Percentiles rank a stretch among this genome's conserved stretches.
These are phyloP conservation scores for Neofusicoccum cordaticola DNA, from an alignment of 2,329 filamentous ascomycete genomes.

Conservation along the genomic window DNA sequence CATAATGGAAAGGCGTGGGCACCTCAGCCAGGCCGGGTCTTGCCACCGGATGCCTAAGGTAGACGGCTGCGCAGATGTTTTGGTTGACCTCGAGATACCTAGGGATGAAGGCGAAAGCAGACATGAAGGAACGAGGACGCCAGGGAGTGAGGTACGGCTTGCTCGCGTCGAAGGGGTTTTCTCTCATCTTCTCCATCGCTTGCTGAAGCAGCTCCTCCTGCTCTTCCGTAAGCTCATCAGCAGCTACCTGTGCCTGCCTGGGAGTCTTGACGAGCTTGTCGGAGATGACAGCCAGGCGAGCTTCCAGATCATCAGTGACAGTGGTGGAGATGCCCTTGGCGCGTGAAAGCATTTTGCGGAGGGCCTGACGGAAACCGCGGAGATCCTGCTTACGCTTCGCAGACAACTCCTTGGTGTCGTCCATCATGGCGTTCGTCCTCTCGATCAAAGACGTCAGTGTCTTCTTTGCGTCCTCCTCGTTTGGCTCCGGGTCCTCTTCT, in stretches of 20 bases:
- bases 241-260: slow-evolving; percentile 2
- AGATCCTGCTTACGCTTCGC: slow-evolving; percentile 74
- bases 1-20: slow-evolving; percentile 73
- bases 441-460: slow-evolving; percentile 33
- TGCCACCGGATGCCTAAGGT: slow-evolving; percentile 89
- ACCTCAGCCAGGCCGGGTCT: slow-evolving; percentile 70
- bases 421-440: slow-evolving; percentile 61
- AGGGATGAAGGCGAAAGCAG: slow-evolving; percentile 90
- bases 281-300: slow-evolving; percentile 47
- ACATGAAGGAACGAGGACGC: slow-evolving; percentile 82
- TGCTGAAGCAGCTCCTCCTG: slow-evolving; percentile 56
- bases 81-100: slow-evolving; percentile 97
- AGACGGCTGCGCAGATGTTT: slow-evolving; percentile 92
- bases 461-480: slow-evolving; percentile 19
- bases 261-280: slow-evolving; percentile 18
- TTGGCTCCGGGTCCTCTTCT: slow-evolving; percentile 20
- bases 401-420: slow-evolving; percentile 52
- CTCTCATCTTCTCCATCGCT: slow-evolving; percentile 56
- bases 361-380: slow-evolving; percentile 66
- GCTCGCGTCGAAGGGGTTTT: slow-evolving; percentile 71
- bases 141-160: slow-evolving; percentile 93
- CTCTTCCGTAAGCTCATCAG: slow-evolving; percentile 16
- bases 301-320: slow-evolving; percentile 40
- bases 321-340: slow-evolving; percentile 38
- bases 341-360: slow-evolving; percentile 62